Percentiles rank a stretch among this genome's conserved stretches.
Evolutionary conservation across 768 basidiomycete species (phyloP).

Genomic region (Coprinopsis cinerea): DNA sequence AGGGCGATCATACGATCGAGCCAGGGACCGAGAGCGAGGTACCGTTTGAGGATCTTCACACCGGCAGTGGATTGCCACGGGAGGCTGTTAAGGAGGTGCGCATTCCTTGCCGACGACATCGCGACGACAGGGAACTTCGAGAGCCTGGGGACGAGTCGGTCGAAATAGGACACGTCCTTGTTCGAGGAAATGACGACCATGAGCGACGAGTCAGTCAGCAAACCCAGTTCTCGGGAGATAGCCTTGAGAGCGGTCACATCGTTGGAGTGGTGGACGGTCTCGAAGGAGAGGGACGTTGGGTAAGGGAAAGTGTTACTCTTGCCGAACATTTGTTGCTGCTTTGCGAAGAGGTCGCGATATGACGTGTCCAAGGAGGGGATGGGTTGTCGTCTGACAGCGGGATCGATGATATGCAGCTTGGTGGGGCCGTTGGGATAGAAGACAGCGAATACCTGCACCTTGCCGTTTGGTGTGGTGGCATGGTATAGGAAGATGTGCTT

Average conservation of each 20-base stretch:
- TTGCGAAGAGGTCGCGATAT: slow-evolving; percentile 59
- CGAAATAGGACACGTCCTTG: slow-evolving; percentile 82
- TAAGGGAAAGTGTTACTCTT: slow-evolving; percentile 53
- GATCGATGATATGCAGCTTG: slow-evolving; percentile 86
- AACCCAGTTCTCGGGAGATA: slow-evolving; percentile 79
- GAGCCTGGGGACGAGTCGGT: slow-evolving; percentile 62
- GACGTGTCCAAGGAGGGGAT: slow-evolving; percentile 70
- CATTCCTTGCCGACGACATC: slow-evolving; percentile 72
- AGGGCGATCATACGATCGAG: slow-evolving; percentile 72
- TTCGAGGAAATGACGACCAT: slow-evolving; percentile 80
- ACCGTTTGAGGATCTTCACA: slow-evolving; percentile 79
- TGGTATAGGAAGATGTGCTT: slow-evolving; percentile 91
- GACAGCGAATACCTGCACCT: slow-evolving; percentile 82
- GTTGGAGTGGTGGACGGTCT: slow-evolving; percentile 69
- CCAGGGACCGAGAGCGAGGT: slow-evolving; percentile 73
- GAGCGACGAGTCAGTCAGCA: slow-evolving; percentile 67
- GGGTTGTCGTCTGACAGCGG: slow-evolving; percentile 78
- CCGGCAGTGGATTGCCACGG: slow-evolving; percentile 86
- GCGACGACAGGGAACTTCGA: slow-evolving; percentile 82
- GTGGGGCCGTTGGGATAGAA: slow-evolving; percentile 70
- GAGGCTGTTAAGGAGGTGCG: slow-evolving; percentile 75
- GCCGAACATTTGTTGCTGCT: slow-evolving; percentile 38
- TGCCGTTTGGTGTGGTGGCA: slow-evolving; percentile 62
- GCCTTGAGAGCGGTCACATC: slow-evolving; percentile 79
- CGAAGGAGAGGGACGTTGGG: slow-evolving; percentile 53